phyloP scores from a whole-genome alignment of 352 stramenopile species.

The Ophiocytium majus region DNA sequence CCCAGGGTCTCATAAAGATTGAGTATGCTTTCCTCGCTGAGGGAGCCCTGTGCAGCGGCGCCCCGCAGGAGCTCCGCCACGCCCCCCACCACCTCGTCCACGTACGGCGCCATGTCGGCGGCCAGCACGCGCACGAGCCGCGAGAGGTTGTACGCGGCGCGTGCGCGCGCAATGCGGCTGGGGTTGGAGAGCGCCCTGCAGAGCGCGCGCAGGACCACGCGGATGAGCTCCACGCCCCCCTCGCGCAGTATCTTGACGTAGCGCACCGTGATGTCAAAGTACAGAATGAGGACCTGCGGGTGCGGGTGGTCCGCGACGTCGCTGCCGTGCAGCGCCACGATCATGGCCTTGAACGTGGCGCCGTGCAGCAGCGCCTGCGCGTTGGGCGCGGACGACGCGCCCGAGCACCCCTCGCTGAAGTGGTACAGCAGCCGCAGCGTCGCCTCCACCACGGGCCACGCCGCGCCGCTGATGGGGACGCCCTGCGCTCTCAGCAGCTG shows the following conservation, averaged over 20 bases:
- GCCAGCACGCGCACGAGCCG: conserved; percentile 51
- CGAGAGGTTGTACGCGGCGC: conserved; percentile 46
- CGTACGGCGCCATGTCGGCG: conserved; percentile 38
- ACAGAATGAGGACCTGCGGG: conserved; percentile 54
- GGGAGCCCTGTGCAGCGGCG: background rate
- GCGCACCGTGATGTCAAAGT: conserved; percentile 52
- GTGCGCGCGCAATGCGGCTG: conserved; percentile 29
- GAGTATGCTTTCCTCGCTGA: conserved; percentile 45
- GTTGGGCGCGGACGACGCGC: conserved; percentile 42
- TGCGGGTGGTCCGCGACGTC: conserved; percentile 64
- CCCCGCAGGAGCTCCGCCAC: conserved; percentile 19
- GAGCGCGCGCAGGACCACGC: conserved; percentile 37
- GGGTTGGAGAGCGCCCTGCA: conserved; percentile 49
- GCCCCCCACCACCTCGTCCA: conserved; percentile 45
- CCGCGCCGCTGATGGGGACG: conserved; percentile 50
- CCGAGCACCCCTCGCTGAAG: conserved; percentile 63
- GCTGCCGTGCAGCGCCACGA: conserved; percentile 63
- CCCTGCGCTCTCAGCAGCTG: no score
- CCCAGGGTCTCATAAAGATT: conserved; percentile 56
- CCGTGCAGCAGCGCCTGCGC: conserved; percentile 62
- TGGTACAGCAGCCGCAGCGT: conserved; percentile 64
- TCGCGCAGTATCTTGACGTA: conserved; percentile 50
- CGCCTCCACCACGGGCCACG: conserved; percentile 62
- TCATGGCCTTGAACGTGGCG: conserved; percentile 62
- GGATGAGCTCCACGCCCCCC: conserved; percentile 32